phyloP scores from a whole-genome alignment of 1,284 basidiomycete species.

The Spongispora temasekensis region DNA sequence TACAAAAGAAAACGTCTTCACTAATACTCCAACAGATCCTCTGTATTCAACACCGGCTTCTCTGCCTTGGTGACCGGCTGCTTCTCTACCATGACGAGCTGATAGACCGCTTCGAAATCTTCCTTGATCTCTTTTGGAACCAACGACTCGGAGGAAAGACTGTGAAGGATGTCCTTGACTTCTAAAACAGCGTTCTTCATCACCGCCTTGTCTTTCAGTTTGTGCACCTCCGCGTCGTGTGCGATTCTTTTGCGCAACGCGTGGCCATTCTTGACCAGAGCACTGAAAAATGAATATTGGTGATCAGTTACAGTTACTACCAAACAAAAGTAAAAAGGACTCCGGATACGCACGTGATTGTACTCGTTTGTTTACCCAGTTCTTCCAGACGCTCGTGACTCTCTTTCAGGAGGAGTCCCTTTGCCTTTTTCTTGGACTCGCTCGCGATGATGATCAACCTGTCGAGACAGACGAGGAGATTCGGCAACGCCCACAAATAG shows the following conservation, averaged over 20 bases:
- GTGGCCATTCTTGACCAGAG: slow-evolving; percentile 21
- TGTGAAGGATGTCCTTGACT: slow-evolving; percentile 27
- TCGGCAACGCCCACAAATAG: slow-evolving; percentile 53
- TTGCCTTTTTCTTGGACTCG: slow-evolving; percentile 37
- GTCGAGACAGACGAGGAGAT: slow-evolving; percentile 48
- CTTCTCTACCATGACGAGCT: slow-evolving; percentile 31
- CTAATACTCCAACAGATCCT: slow-evolving; percentile 39
- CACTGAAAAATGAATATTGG: slow-evolving; percentile 14
- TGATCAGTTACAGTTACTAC: too few species aligned
- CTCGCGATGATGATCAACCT: slow-evolving; percentile 31
- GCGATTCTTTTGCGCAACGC: slow-evolving; percentile 31
- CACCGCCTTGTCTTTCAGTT: slow-evolving; percentile 9
- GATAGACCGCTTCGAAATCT: slow-evolving; percentile 35
- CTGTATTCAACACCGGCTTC: slow-evolving; percentile 28
- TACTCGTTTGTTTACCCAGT: slow-evolving; percentile 32
- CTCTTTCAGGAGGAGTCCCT: slow-evolving; percentile 33
- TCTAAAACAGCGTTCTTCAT: slow-evolving; percentile 30
- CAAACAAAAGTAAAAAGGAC: slow-evolving; percentile 5
- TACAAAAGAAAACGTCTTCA: background rate
- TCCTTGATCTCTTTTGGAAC: slow-evolving; percentile 23
- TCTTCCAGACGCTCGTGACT: slow-evolving; percentile 38
- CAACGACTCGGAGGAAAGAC: slow-evolving; percentile 12
- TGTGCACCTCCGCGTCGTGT: slow-evolving; percentile 31
- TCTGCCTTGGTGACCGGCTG: slow-evolving; percentile 12
- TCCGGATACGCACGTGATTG: slow-evolving; percentile 37